Conservation (phyloP, 176 grass and related monocot genomes). For the Phoenix dactylifera region DNA sequence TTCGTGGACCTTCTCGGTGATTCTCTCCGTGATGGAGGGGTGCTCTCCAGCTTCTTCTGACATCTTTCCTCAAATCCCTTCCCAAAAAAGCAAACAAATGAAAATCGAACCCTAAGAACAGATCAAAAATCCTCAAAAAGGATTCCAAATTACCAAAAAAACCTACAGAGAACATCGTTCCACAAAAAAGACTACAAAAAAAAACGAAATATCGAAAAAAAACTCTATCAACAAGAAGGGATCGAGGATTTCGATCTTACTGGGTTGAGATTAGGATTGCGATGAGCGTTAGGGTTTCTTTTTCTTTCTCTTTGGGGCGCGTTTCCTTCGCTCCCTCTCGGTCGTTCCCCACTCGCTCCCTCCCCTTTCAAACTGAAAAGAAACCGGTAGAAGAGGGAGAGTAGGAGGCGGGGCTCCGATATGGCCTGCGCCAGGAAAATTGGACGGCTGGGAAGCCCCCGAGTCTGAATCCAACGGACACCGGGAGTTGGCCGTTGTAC, state of each 20-base stretch:
- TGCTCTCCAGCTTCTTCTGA: conserved; percentile 48
- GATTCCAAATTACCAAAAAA: no score
- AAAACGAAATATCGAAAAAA: no score
- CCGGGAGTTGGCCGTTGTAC: not conserved
- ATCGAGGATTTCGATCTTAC: conserved; percentile 29
- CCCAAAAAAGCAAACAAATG: no score
- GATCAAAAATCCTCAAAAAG: no score
- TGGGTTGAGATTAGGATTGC: no score
- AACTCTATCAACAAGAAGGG: no score
- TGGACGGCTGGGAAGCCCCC: not conserved
- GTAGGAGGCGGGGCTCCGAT: not conserved
- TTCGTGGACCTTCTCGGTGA: conserved; percentile 54
- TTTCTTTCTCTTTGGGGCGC: no score
- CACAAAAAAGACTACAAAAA: no score
- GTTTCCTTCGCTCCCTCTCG: no score
- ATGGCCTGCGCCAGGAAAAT: not conserved
- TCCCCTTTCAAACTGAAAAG: not conserved
- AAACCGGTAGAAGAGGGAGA: not conserved
- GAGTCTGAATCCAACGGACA: conserved; percentile 1
- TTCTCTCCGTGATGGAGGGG: conserved; percentile 46
- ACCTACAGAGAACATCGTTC: no score
- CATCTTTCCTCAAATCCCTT: conserved; percentile 32
- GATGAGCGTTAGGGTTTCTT: no score
- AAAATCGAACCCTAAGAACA: no score
- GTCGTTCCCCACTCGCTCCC: not conserved